Base-by-base conservation (phyloP, 768 basidiomycete species). In the Termitomyces sp. region DNA sequence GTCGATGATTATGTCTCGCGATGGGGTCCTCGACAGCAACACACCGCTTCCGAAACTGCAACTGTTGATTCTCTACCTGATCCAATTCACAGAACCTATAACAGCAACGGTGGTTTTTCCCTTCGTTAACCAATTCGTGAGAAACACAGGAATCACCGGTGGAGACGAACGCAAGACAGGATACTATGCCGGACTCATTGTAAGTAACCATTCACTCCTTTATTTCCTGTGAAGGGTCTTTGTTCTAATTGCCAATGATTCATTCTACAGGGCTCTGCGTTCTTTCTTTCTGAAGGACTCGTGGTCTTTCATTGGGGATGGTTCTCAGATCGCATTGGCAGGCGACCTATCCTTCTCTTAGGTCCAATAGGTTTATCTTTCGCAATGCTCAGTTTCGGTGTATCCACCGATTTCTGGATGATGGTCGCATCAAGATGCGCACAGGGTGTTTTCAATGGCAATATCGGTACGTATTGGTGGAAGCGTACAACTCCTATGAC, bases 101-200 rank as follows among this genome's bases (percentile, higher is more conserved):
- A 75, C 77, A 10, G 71, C 71, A 5, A 70, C 73, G 1, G 78
- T 79, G 20, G 73, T 80, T 31, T 77, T 78, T 56, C 79, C 78
- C 2, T 80, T 81, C 60, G 69, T 78, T 36, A 75, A 73, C 49
- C 73, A 80, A 53, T 72, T 79, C 36, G 72, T 81, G 44, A 68
- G 74, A 45, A 72, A 75, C n/a, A 75, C 75, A 9, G 77, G 76
- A 0, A 68, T 80, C 8, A 79, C 75, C 9, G 62, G 68, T 5
- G 77, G 78, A 5, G 75, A 80, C 54, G 79, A 79, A 57, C 68
- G 64, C 3, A 76, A 71, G 54, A 78, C 73, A 4, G 78, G 79
- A 0, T 81, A 80, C 63, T 81, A 77, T 66, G 79, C 77, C 48
- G 79, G 79, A 6, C 54, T 81, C 34, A 75, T 81, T 31, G 80